Percentiles rank a stretch among this genome's conserved stretches.
Evolutionary conservation across 2,329 filamentous ascomycete genomes (phyloP).

Genomic region (Blastomyces parvus): DNA sequence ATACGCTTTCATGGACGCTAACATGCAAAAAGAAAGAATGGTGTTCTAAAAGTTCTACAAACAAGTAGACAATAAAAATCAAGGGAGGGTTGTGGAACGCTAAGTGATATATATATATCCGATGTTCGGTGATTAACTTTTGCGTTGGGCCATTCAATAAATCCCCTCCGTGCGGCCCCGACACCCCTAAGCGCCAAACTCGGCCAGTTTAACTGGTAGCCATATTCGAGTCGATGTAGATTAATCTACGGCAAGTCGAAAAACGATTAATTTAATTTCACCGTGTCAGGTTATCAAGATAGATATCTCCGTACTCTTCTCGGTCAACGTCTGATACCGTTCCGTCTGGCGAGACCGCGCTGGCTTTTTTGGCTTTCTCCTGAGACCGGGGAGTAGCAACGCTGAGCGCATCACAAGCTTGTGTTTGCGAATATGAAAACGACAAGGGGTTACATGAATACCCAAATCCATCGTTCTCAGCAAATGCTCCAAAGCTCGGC

Average conservation of each 20-base stretch:
- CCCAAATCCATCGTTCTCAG: conserved; percentile 20
- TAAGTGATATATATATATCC: conserved; percentile 1
- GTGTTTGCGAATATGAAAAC: conserved; percentile 19
- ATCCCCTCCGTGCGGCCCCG: no score
- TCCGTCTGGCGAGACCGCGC: conserved; percentile 25
- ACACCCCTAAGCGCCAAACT: neutral
- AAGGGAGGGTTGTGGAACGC: neutral
- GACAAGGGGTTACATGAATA: conserved; percentile 29
- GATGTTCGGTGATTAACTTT: neutral
- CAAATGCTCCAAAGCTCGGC: conserved; percentile 19
- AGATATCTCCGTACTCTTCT: conserved; percentile 27
- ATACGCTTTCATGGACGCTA: neutral
- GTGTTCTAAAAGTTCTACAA: neutral
- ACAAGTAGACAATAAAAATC: neutral
- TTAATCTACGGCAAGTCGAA: neutral
- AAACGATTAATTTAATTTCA: neutral
- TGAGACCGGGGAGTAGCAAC: conserved; percentile 7
- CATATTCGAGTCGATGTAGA: neutral
- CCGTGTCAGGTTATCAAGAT: conserved; percentile 20
- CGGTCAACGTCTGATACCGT: conserved; percentile 29
- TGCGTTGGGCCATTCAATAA: neutral
- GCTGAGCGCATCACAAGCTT: conserved; percentile 9
- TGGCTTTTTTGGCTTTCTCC: conserved; percentile 16
- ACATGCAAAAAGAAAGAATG: conserved; percentile 4
- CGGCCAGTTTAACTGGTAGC: neutral